These are phyloP conservation scores for Botrytis aclada DNA, from an alignment of 2,329 filamentous ascomycete genomes.

Conservation along the genomic window DNA sequence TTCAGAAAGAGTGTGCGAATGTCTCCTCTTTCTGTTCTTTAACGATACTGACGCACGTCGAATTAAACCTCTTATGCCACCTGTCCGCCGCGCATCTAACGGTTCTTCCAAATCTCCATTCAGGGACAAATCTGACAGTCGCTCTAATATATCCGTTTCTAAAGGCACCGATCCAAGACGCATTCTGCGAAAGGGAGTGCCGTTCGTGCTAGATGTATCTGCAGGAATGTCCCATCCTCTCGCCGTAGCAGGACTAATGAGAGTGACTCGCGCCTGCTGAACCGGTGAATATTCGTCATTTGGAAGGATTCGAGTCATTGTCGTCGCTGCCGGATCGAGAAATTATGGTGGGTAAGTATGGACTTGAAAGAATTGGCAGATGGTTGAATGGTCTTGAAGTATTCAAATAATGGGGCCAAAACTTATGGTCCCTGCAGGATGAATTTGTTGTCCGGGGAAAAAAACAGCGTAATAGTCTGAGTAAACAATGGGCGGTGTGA, in stretches of 20 bases:
- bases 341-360: background rate
- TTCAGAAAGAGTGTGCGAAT: no score
- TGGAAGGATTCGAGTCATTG: slow-evolving; percentile 41
- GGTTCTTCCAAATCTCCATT: slow-evolving; percentile 3
- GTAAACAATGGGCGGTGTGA: slow-evolving; percentile 6
- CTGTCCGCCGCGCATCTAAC: background rate
- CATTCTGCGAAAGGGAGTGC: slow-evolving; percentile 37
- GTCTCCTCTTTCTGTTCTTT: slow-evolving; percentile 33
- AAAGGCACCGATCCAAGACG: slow-evolving; percentile 14
- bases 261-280: slow-evolving; percentile 45
- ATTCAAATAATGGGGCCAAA: background rate
- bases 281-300: slow-evolving; percentile 44
- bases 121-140: slow-evolving; percentile 7
- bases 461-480: background rate
- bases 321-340: background rate
- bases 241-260: slow-evolving; percentile 27
- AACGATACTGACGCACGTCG: slow-evolving; percentile 36
- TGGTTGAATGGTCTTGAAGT: background rate
- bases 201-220: slow-evolving; percentile 9
- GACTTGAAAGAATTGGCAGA: background rate
- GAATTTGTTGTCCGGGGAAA: slow-evolving; percentile 9
- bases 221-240: background rate
- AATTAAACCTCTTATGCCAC: slow-evolving; percentile 27
- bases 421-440: slow-evolving; percentile 11
- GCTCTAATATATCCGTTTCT: slow-evolving; percentile 3